Conservation (phyloP, 208 protist genomes). For the Leishmania gerbilli region DNA sequence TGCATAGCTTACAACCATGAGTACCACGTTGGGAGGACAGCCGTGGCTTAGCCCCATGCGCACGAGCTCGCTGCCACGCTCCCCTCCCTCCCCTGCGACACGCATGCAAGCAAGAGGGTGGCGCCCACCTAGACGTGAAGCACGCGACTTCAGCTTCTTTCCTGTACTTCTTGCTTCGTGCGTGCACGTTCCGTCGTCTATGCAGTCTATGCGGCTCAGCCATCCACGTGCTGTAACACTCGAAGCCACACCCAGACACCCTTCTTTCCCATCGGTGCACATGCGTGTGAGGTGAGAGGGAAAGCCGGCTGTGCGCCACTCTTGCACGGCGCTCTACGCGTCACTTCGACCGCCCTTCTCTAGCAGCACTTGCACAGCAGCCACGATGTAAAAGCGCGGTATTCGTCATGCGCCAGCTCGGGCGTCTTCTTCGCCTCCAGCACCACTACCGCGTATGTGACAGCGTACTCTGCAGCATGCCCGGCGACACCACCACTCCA, state of each 20-base stretch:
- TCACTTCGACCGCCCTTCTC: neutral
- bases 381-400: conserved; percentile 48
- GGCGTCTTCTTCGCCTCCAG: conserved; percentile 22
- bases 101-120: neutral
- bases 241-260: neutral
- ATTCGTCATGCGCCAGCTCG: conserved; percentile 25
- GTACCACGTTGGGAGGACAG: neutral
- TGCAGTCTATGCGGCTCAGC: neutral
- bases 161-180: neutral
- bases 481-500: neutral
- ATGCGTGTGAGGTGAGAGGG: neutral
- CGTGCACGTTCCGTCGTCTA: neutral
- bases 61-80: neutral
- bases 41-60: neutral
- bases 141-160: neutral
- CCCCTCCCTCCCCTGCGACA: neutral
- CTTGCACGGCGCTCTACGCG: neutral
- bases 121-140: neutral
- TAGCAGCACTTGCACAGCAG: conserved; percentile 38
- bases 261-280: neutral
- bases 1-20: neutral
- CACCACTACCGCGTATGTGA: conserved; percentile 27
- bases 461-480: neutral
- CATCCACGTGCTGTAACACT: neutral
- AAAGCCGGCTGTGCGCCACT: neutral